Conservation (phyloP, 2,329 filamentous ascomycete species). For the Calonectria pseudoreteaudii region DNA sequence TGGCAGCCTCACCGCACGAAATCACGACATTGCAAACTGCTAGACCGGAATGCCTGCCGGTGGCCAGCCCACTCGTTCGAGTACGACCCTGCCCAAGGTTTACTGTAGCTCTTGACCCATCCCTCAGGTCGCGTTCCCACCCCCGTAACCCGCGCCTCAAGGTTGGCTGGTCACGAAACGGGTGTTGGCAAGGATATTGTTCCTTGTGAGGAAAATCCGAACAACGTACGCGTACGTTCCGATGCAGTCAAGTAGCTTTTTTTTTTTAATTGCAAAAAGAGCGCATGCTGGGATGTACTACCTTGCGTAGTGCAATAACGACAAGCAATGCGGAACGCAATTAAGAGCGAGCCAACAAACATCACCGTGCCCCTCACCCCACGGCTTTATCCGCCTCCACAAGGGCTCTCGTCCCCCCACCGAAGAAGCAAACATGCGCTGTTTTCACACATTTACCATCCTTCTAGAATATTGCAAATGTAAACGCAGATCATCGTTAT, state of each 20-base stretch:
- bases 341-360: background rate
- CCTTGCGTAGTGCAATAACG: background rate
- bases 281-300: background rate
- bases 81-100: background rate
- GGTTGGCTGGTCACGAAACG: background rate
- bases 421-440: background rate
- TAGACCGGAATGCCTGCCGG: slow-evolving; percentile 1
- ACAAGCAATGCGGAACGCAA: background rate
- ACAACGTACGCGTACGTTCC: background rate
- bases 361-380: background rate
- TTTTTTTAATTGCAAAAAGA: background rate
- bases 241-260: background rate
- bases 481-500: slow-evolving; percentile 37
- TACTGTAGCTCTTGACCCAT: background rate
- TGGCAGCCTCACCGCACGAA: background rate
- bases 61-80: background rate
- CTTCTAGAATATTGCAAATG: slow-evolving; percentile 12
- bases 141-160: background rate
- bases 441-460: background rate
- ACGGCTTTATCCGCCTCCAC: background rate
- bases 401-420: background rate
- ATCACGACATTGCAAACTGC: background rate
- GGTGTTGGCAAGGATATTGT: background rate
- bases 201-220: background rate
- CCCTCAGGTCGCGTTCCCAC: background rate